Base-by-base conservation (phyloP, 2,329 filamentous ascomycete genomes). In the Graphilbum sp. region DNA sequence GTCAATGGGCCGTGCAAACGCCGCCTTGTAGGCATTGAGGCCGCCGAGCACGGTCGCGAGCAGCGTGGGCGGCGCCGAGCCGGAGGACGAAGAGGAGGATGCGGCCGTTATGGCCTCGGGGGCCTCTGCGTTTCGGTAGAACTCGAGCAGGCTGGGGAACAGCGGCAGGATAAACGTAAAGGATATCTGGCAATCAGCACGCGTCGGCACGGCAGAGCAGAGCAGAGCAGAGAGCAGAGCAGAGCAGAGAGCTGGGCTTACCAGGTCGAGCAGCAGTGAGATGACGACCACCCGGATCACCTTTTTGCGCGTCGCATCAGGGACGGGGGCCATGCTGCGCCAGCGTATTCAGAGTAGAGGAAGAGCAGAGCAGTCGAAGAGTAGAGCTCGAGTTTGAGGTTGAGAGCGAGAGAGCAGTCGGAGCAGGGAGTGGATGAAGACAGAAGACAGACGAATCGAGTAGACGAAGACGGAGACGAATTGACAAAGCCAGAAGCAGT, bases 101-200 rank as follows among this genome's bases (percentile, higher is more conserved):
- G 58, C 3, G 69, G 62, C 27, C 62, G 36, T n/a, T 35, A 32
- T 19, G n/a, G 17, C 31, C 13, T 57, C 54, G 19, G 66, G 61
- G 31, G 70, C 69, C 59, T 95, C 87, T 58, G 77, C 75, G 54
- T 84, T 78, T 60, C 85, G 83, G 64, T 96, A 98, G 70, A 95
- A 96, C 51, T 92, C 81, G 58, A 96, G 79, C 33, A 98, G 79
- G 41, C 86, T 87, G 8, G 87, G 90, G 55, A 96, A 98, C 27
- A 98, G 74, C 0, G 90, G 90, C 9, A 98, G 78, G 54, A 96
- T 96, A 55, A 98, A 95, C 23, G 90, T 98, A 58, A 98, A 98
- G 40, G 88, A 95, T 52, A 96, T 84, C 88, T 95, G 45, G 15
- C 38, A 18, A 36, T 27, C 13, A 19, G 37, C 45, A 11, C 33